Percentiles rank a stretch among this genome's conserved stretches.
Evolutionary conservation across 768 basidiomycete species (phyloP).

Genomic region (Tylopilus plumbeoviolaceoides): DNA sequence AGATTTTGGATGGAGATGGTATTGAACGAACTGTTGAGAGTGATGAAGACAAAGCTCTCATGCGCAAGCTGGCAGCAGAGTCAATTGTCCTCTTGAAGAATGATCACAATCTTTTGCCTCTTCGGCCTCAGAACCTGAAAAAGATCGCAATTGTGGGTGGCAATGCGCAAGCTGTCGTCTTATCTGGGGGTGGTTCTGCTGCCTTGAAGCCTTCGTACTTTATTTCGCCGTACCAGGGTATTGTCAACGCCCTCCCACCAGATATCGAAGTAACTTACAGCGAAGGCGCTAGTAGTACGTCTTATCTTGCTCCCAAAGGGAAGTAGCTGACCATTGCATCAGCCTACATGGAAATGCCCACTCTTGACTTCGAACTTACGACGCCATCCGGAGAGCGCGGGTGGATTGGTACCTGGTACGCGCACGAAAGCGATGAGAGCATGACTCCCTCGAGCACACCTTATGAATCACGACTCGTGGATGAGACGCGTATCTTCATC

Average conservation of each 20-base stretch:
- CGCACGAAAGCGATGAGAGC: conserved; percentile 55
- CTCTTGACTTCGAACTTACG: conserved; percentile 63
- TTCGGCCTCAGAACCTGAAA: conserved; percentile 43
- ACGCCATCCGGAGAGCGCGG: conserved; percentile 59
- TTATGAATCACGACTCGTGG: conserved; percentile 41
- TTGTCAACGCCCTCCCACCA: conserved; percentile 50
- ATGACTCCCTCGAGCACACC: conserved; percentile 44
- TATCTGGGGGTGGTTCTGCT: conserved; percentile 77
- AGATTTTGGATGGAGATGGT: conserved; percentile 72
- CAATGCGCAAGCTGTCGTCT: conserved; percentile 59
- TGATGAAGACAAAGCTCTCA: conserved; percentile 55
- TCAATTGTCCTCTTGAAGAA: conserved; percentile 79
- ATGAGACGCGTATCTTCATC: conserved; percentile 67
- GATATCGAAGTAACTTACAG: conserved; percentile 57
- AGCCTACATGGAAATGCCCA: conserved; percentile 66
- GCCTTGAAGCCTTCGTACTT: conserved; percentile 71
- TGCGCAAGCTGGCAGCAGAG: conserved; percentile 64
- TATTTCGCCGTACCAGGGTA: conserved; percentile 72
- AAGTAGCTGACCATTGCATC: neutral
- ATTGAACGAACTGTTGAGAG: conserved; percentile 59
- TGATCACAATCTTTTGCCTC: conserved; percentile 37
- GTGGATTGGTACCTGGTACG: conserved; percentile 62
- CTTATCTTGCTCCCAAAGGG: neutral
- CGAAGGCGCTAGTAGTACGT: conserved; percentile 65
- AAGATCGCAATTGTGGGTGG: conserved; percentile 72